Evolutionary conservation across 192 early-diverging fungal genomes (phyloP), one percentile per base, ranked within the genome.

Genomic region (Phlyctochytrium planicorne): DNA sequence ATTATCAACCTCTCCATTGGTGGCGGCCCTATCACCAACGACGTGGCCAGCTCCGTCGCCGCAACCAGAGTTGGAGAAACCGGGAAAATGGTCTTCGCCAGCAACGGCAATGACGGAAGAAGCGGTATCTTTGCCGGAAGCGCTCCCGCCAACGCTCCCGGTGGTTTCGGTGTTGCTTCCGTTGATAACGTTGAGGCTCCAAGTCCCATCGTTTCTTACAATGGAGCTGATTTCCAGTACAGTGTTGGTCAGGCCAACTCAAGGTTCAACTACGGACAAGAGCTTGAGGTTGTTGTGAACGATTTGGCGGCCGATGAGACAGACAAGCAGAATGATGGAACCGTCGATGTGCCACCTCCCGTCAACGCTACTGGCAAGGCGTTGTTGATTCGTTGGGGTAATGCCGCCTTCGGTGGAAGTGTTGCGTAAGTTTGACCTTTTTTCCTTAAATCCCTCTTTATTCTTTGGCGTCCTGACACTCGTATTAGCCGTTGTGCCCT

Each of bases 1-100:
- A 70, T 97, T 36, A 90, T 97, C 71, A 94, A 90, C 79, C 81
- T 95, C 61, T 91, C 89, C 61, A 71, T 95, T 62, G 95, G 93
- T 57, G 69, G 69, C 36, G 89, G 83, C 2, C 76, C 82, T 17
- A 77, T 76, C 65, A 79, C 77, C 30, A 86, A 81, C 85, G 78
- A 75, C 60, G 88, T 90, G 32, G 79, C 84, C 52, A 79, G 88
- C 20, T 62, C 86, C 1, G 73, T 84, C 17, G 83, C 90, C 0
- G 84, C 87, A 34, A 76, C 84, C 30, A 64, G 63, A 2, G 71
- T 91, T 34, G 55, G 74, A n/a, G 53, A 55, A 29, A 71, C 72
- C 3, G 77, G 86, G 20, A 4, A 30, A 31, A 30, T 65, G 24
- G 70, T 88, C 32, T 82, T 93, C 14, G 79, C 84, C 60, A 78